A percentile compares a stretch with the other conserved stretches of the same genome.
Evolutionary conservation across 176 grass and related monocot genomes (phyloP).

Genomic region (Chloris gayana): DNA sequence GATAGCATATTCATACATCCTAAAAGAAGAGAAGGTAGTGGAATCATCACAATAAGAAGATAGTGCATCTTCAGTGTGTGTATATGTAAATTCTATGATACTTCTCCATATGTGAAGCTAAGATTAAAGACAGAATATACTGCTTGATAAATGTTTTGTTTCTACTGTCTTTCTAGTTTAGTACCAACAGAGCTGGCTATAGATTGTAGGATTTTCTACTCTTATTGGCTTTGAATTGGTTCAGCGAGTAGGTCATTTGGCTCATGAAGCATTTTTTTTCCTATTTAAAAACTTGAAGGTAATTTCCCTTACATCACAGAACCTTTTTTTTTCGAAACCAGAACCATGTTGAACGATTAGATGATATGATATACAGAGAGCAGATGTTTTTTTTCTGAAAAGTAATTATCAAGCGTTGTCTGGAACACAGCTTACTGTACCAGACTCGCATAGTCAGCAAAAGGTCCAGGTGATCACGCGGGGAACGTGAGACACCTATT

Average conservation of each 20-base stretch:
- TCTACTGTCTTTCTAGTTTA: background rate
- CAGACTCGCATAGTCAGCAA: background rate
- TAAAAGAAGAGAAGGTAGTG: constrained; percentile 1
- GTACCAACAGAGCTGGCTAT: background rate
- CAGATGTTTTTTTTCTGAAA: background rate
- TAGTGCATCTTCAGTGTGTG: constrained; percentile 22
- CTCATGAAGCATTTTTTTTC: too few species aligned
- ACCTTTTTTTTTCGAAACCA: too few species aligned
- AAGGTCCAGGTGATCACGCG: constrained; percentile 5
- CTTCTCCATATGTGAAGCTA: constrained; percentile 14
- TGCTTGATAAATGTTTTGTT: background rate
- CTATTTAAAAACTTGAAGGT: too few species aligned
- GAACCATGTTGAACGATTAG: background rate
- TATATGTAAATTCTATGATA: constrained; percentile 28
- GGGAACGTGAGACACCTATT: background rate
- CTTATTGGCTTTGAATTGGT: too few species aligned
- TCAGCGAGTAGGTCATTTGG: too few species aligned
- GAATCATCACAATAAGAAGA: constrained; percentile 27
- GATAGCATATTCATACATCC: background rate
- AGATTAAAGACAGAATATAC: background rate
- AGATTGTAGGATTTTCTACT: background rate
- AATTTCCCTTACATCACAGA: background rate
- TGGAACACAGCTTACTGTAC: background rate
- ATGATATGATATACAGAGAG: background rate
- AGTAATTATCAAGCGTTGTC: background rate